Percentiles rank a stretch among this genome's conserved stretches.
Conservation (phyloP, 495 filamentous ascomycete genomes). For the Lepraria neglecta region DNA sequence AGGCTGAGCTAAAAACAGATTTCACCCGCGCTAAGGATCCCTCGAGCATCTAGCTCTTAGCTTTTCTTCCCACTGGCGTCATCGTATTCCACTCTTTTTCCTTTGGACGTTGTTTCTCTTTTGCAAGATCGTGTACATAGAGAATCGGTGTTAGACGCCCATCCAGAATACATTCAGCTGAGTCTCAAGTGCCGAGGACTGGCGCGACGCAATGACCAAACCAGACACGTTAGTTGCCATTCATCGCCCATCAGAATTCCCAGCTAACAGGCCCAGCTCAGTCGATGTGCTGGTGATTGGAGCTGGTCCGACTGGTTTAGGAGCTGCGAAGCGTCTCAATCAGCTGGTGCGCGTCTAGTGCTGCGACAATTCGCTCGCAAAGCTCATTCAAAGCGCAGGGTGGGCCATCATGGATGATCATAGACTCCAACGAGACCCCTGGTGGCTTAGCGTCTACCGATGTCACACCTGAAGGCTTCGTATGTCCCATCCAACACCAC, state of each 20-base stretch:
- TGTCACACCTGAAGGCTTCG: conserved; percentile 92
- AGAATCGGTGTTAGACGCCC: background rate
- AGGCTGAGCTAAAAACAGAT: background rate
- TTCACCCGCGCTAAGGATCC: background rate
- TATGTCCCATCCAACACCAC: conserved; percentile 46
- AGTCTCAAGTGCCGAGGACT: background rate
- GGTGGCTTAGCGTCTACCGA: conserved; percentile 97
- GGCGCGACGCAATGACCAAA: conserved; percentile 9
- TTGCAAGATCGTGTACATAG: conserved; percentile 2
- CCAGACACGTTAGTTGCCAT: conserved; percentile 18
- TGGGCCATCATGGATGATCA: conserved; percentile 89
- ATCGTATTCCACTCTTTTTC: background rate
- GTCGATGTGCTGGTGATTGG: conserved; percentile 98
- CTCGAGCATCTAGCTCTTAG: background rate
- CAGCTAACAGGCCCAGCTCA: conserved; percentile 48
- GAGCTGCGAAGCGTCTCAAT: conserved; percentile 94
- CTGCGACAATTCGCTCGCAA: conserved; percentile 18
- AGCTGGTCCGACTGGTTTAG: conserved; percentile 91
- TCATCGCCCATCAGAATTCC: background rate
- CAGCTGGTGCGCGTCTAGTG: conserved; percentile 67
- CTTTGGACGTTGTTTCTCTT: background rate
- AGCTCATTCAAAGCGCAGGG: conserved; percentile 46
- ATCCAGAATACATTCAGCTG: background rate
- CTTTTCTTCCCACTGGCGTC: background rate
- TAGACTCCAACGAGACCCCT: conserved; percentile 87